Conservation (phyloP, 192 early-diverging fungal genomes). For the Linnemannia schmuckeri region DNA sequence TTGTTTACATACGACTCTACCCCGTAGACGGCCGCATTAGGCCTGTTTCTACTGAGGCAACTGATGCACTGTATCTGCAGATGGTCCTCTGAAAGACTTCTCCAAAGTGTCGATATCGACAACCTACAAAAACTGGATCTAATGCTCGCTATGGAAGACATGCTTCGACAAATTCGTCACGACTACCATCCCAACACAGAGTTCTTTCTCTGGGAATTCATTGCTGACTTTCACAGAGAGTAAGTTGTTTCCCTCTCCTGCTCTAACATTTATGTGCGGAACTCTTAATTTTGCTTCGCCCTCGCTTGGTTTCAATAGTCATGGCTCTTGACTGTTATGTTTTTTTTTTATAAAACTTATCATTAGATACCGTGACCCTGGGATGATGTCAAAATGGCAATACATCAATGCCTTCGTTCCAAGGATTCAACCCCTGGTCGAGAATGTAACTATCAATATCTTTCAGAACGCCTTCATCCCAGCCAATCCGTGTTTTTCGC, state of each 20-base stretch:
- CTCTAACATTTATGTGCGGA: not conserved
- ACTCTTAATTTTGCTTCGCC: not conserved
- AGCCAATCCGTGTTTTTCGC: not conserved
- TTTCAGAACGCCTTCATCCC: not conserved
- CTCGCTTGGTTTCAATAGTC: not conserved
- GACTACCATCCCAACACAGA: not conserved
- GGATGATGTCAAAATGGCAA: not conserved
- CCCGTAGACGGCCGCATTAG: not conserved
- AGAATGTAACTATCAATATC: not conserved
- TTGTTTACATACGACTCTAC: not conserved
- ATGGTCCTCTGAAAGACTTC: not conserved
- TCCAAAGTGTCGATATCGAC: not conserved
- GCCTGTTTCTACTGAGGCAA: not conserved
- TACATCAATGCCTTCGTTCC: not conserved
- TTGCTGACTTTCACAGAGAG: constrained; percentile 5
- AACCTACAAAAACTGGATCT: not conserved
- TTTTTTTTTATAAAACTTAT: not conserved
- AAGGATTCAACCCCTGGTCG: not conserved
- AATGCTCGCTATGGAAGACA: not conserved
- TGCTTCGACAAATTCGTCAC: not conserved
- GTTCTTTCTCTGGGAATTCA: not conserved
- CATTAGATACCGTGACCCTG: not conserved
- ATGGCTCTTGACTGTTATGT: not conserved
- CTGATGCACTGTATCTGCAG: not conserved
- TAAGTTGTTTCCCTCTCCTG: not conserved